Evolutionary conservation across 768 basidiomycete species (phyloP), one percentile per base, ranked within the genome.

Genomic region (Serendipita sp.): DNA sequence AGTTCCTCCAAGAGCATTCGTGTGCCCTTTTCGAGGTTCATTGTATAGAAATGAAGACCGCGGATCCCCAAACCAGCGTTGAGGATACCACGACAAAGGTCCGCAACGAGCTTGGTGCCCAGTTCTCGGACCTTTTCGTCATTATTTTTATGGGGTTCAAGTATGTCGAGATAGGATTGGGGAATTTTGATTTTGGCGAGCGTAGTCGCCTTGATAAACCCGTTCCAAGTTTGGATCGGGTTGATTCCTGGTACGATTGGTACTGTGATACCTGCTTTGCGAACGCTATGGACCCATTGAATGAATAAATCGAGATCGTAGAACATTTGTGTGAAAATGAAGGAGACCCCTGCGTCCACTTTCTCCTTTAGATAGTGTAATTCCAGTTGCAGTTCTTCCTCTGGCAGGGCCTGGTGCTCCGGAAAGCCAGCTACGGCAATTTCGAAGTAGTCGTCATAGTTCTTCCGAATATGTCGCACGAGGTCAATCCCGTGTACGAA

Each of bases 281-380:
- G 83, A 36, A 91, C 83, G 48, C 82, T 77, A 66, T 83, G 84
- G 44, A 89, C 93, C 96, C 96, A 99, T 60, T 79, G 78, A 70
- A 96, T 84, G 76, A 99, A 98, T 69, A 98, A 71, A 37, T 90
- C 81, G 55, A 87, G 85, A 69, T 96, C 94, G 75, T 94, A 96
- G 77, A 97, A 97, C 91, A 97, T 92, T 74, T 97, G 94, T 0
- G 94, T 96, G 78, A 97, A 96, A 74, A 97, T 96, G 76, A 95
- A 90, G 72, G 84, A 80, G 66, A 86, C 88, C 44, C 94, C 93
- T 8, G 84, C 88, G 67, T 95, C 92, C 65, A 94, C 76, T 74
- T 97, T 97, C 67, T 88, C 85, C 75, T 95, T 95, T 67, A 96
- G 79, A 73, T 81, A 94, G 65, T 79, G 74, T 75, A 96, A 85